Conservation (phyloP, 768 basidiomycete genomes). For the Mycena epipterygia region DNA sequence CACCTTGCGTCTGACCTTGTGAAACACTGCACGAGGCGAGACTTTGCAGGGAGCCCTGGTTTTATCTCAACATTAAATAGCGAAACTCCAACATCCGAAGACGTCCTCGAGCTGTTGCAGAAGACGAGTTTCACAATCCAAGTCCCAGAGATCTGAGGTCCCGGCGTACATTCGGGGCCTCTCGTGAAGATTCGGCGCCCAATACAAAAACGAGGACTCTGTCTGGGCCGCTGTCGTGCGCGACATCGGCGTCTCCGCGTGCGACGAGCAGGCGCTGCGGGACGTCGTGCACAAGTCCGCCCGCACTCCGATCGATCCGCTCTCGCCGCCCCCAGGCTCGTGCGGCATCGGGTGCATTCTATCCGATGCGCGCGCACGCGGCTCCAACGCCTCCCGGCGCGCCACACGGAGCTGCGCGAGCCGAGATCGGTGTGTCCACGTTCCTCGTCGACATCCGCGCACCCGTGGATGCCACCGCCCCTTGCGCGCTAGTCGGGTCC, state of each 20-base stretch:
- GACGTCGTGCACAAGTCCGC: slow-evolving; percentile 78
- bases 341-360: slow-evolving; percentile 38
- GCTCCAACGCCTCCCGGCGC: slow-evolving; percentile 42
- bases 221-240: slow-evolving; percentile 64
- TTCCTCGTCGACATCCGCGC: slow-evolving; percentile 86
- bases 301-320: slow-evolving; percentile 63
- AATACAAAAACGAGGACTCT: slow-evolving; percentile 46
- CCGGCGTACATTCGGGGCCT: too few relatives aligned
- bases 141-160: too few relatives aligned
- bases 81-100: too few relatives aligned
- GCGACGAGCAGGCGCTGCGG: slow-evolving; percentile 78
- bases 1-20: too few relatives aligned
- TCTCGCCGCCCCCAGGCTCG: slow-evolving; percentile 54
- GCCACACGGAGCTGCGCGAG: slow-evolving; percentile 37
- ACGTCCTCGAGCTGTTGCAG: too few relatives aligned
- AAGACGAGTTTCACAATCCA: too few relatives aligned
- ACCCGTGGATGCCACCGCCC: slow-evolving; percentile 69
- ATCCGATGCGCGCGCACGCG: slow-evolving; percentile 54
- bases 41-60: too few relatives aligned
- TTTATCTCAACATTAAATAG: too few relatives aligned
- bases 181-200: too few relatives aligned
- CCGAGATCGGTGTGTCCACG: slow-evolving; percentile 68
- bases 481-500: slow-evolving; percentile 68
- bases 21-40: too few relatives aligned
- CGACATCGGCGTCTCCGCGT: slow-evolving; percentile 65